Evolutionary conservation across 2,329 filamentous ascomycete species (phyloP).

Genomic region (Penicillium polonicum): DNA sequence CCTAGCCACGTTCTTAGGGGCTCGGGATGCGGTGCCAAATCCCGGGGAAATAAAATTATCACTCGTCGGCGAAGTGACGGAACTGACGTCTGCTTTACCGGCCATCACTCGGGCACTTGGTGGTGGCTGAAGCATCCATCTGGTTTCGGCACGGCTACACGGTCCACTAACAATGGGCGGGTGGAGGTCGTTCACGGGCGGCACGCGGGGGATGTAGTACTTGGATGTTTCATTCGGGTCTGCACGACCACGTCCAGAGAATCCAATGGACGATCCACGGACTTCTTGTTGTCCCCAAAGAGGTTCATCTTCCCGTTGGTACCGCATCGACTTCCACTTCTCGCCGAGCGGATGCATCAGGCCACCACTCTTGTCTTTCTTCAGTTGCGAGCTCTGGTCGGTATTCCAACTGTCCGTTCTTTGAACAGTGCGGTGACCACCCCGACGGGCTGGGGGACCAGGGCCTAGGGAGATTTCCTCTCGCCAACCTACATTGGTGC

Average conservation of each 20-base stretch:
- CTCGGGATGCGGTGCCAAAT: constrained; percentile 10
- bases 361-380: constrained; percentile 49
- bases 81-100: constrained; percentile 61
- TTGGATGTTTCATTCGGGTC: constrained; percentile 46
- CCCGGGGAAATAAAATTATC: constrained; percentile 20
- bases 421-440: constrained; percentile 49
- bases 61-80: constrained; percentile 24
- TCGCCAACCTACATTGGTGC: constrained; percentile 84
- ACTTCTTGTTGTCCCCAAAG: constrained; percentile 72
- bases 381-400: constrained; percentile 37
- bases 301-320: constrained; percentile 85
- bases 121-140: constrained; percentile 91
- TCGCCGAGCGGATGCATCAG: constrained; percentile 44
- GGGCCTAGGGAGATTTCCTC: constrained; percentile 85
- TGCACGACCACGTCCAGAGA: constrained; percentile 42
- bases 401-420: constrained; percentile 60
- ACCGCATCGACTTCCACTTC: constrained; percentile 74
- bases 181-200: constrained; percentile 81
- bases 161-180: constrained; percentile 79
- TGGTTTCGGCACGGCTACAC: constrained; percentile 66
- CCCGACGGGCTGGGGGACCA: constrained; percentile 63
- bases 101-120: constrained; percentile 90
- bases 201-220: constrained; percentile 63
- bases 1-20: background rate
- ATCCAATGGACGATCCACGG: constrained; percentile 56